phyloP scores from a whole-genome alignment of 495 filamentous ascomycete genomes.

The Penicillium longicatenatum region DNA sequence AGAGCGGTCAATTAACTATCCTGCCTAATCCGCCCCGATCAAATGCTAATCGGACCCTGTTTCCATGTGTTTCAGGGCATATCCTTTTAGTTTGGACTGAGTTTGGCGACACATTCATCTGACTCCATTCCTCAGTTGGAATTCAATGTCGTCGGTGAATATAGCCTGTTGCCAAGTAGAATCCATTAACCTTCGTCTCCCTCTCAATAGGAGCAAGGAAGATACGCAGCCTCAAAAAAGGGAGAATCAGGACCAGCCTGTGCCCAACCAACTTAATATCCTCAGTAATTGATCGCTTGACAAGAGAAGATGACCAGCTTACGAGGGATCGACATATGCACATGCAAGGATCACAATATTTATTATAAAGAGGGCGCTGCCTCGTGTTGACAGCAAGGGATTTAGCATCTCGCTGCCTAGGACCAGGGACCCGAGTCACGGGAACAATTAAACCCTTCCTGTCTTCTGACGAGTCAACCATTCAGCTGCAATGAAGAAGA shows the following conservation, averaged over 20 bases:
- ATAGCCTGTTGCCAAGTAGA: no score
- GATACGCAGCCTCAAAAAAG: neutral
- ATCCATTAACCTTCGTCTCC: no score
- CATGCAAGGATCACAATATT: conserved; percentile 18
- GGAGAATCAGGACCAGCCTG: neutral
- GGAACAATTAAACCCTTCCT: neutral
- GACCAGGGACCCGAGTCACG: neutral
- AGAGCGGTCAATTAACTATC: neutral
- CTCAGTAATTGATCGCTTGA: neutral
- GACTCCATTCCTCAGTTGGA: neutral
- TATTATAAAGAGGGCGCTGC: conserved; percentile 1
- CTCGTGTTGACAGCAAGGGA: conserved; percentile 22
- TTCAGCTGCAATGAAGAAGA: conserved; percentile 5
- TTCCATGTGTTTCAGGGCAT: neutral
- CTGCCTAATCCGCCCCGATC: neutral
- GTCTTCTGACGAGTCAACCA: conserved; percentile 1
- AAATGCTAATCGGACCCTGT: neutral
- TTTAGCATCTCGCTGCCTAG: neutral
- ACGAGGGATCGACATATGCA: neutral
- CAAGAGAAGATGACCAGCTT: neutral
- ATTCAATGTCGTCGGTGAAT: neutral
- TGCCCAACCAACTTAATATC: no score
- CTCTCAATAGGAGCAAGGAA: no score
- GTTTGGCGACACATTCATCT: neutral
- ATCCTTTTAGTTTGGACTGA: neutral